phyloP scores from a whole-genome alignment of 2,329 filamentous ascomycete species.

The Stemphylium vesicarium region DNA sequence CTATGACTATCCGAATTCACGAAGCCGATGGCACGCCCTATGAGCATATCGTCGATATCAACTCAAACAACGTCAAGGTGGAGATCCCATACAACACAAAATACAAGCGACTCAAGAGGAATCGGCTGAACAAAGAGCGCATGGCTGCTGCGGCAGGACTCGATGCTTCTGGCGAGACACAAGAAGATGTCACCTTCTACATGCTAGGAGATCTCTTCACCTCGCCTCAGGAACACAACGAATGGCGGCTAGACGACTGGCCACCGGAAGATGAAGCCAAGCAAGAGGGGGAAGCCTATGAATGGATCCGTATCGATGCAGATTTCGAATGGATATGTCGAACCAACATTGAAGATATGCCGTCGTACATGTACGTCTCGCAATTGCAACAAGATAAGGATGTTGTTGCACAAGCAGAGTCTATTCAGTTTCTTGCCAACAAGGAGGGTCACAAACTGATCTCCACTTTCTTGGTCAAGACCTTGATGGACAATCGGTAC shows the following conservation, averaged over 20 bases:
- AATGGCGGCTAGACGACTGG: constrained; percentile 91
- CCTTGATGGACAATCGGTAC: constrained; percentile 88
- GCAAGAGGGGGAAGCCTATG: constrained; percentile 96
- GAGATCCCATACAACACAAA: constrained; percentile 99
- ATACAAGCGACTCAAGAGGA: constrained; percentile 95
- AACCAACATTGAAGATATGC: constrained; percentile 76
- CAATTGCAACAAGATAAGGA: constrained; percentile 97
- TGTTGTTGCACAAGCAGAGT: constrained; percentile 79
- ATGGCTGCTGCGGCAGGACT: constrained; percentile 67
- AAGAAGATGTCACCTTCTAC: constrained; percentile 85
- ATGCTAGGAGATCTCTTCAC: constrained; percentile 91
- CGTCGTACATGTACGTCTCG: constrained; percentile 96
- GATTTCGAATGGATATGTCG: constrained; percentile 98
- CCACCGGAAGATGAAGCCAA: constrained; percentile 82
- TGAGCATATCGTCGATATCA: constrained; percentile 96
- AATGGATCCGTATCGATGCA: constrained; percentile 97
- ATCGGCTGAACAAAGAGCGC: constrained; percentile 80
- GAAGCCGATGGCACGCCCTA: constrained; percentile 98
- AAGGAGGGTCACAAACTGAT: constrained; percentile 77
- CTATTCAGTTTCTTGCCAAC: constrained; percentile 75
- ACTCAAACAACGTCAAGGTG: constrained; percentile 81
- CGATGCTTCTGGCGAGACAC: constrained; percentile 66
- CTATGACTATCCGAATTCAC: constrained; percentile 97
- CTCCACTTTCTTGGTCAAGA: constrained; percentile 87
- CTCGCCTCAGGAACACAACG: constrained; percentile 76